Evolutionary conservation across 257 asterid species (phyloP).

Genomic region (Nicotiana knightiana): DNA sequence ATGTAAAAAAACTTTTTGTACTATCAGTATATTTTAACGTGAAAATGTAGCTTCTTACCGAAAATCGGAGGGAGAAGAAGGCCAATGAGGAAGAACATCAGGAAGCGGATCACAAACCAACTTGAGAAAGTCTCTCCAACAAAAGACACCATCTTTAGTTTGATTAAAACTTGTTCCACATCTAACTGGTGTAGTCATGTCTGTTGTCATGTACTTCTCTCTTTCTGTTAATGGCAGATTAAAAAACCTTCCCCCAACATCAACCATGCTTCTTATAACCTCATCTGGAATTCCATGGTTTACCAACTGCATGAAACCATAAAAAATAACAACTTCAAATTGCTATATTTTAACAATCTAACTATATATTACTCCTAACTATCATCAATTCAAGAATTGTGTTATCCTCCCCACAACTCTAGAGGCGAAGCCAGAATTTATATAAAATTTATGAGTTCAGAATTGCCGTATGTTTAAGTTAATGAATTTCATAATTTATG

Average conservation of each 20-base stretch:
- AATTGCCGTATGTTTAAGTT: too few relatives aligned
- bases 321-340: neutral
- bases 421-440: too few relatives aligned
- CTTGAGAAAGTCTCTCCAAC: constrained; percentile 95
- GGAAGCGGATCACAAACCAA: constrained; percentile 52
- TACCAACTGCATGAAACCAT: constrained; percentile 42
- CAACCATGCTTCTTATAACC: constrained; percentile 43
- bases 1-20: neutral
- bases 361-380: neutral
- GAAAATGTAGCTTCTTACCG: constrained; percentile 30
- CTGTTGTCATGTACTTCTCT: constrained; percentile 76
- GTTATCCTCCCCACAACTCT: neutral
- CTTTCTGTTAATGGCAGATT: constrained; percentile 62
- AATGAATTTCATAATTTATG: too few relatives aligned
- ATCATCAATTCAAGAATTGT: neutral
- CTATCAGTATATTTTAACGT: neutral
- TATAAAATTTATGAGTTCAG: too few relatives aligned
- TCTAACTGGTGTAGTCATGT: constrained; percentile 52
- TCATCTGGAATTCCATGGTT: constrained; percentile 63
- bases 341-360: neutral
- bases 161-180: constrained; percentile 95
- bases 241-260: constrained; percentile 48
- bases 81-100: constrained; percentile 68
- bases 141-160: constrained; percentile 63
- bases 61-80: constrained; percentile 71